Base-by-base conservation (phyloP, 2,329 filamentous ascomycete genomes). In the Verticillium nonalfalfae region DNA sequence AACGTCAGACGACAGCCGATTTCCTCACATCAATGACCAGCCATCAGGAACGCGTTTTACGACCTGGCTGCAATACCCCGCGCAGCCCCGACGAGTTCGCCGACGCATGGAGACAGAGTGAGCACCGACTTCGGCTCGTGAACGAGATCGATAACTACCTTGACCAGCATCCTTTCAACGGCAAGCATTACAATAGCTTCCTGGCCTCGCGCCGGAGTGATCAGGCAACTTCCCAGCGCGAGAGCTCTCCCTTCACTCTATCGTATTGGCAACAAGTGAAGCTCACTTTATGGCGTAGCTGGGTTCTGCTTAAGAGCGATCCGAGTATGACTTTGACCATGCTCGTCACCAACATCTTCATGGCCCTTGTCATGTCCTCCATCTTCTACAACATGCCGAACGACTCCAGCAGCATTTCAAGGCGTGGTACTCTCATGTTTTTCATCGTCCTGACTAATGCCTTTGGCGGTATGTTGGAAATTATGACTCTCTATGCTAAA, bases 331-430 rank as follows among this genome's bases (percentile, higher is more conserved):
- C 66, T 33, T 55, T 69, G 35, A 56, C 50, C 35, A 64, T 63
- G 61, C 69, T 74, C 11, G 64, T 67, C 10, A 64, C 72, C 15
- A 69, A 73, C 67, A 80, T 84, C 7, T 76, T 85, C 64, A 84
- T 90, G 76, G 83, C 87, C 38, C 75, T 91, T 57, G 84, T 91
- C 65, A 82, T 89, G 59, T 85, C 66, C 79, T 84, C 71, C 59
- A 81, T 91, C 61, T 91, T 90, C 72, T 91, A 83, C 76, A 84
- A 90, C 68, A 74, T 90, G 21, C 70, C 77, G 7, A 64, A 74
- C 1, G 78, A 79, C 31, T 87, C 84, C 5, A 69, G 72, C 6
- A 86, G 82, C 62, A 88, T 90, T 72, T 90, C 83, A 72, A 67
- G 69, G 34, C 71, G 74, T 0, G 66, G 68, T 1, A 69, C 69